A percentile compares a stretch with the other conserved stretches of the same genome.
These are phyloP conservation scores for Botrytis paeoniae DNA, from an alignment of 2,329 filamentous ascomycete species.

Conservation along the genomic window DNA sequence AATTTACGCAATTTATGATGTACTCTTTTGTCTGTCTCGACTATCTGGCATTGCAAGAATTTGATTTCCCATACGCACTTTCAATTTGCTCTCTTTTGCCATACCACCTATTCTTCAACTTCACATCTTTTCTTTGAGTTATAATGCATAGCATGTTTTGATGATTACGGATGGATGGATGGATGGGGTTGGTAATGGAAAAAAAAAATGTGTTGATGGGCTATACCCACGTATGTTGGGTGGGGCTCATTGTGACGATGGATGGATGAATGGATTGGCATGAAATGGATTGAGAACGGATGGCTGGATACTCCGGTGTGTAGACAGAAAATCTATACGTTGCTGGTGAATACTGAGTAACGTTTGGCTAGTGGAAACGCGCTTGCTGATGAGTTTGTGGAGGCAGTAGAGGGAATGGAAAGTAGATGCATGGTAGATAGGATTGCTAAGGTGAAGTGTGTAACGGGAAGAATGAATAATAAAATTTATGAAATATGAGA, in stretches of 20 bases:
- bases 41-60: constrained; percentile 12
- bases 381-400: background rate
- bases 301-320: constrained; percentile 14
- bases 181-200: constrained; percentile 7
- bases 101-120: background rate
- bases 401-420: background rate
- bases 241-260: background rate
- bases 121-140: constrained; percentile 5
- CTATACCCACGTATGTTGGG: background rate
- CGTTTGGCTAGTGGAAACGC: background rate
- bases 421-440: background rate
- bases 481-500: background rate
- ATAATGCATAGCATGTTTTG: constrained; percentile 16
- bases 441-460: background rate
- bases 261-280: background rate
- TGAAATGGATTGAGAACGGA: background rate
- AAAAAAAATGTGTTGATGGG: background rate
- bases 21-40: constrained; percentile 11
- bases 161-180: background rate
- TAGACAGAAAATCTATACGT: background rate
- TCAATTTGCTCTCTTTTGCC: constrained; percentile 4
- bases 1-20: constrained; percentile 18
- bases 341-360: background rate
- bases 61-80: background rate
- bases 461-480: background rate